Evolutionary conservation across 2,329 filamentous ascomycete species (phyloP), one percentile per base, ranked within the genome.

Genomic region (Ascosphaera apis): DNA sequence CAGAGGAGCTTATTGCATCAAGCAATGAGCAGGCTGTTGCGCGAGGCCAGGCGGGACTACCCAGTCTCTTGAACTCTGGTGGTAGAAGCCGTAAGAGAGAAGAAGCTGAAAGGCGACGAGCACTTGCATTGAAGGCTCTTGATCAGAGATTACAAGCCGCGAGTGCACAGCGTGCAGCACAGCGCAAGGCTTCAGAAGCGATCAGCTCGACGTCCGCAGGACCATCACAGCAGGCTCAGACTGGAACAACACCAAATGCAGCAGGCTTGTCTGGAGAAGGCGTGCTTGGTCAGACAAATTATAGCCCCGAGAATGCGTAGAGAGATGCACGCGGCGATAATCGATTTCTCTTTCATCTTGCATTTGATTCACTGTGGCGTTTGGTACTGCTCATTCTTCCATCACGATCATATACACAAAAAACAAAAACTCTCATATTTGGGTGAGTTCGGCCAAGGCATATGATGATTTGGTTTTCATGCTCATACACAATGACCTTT

Each of bases 111-210:
- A 65, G 88, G 44, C 70, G 88, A 51, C 69, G 88, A 44, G 84
- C 84, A 0, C 60, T 98, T 44, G 88, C 88, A 1, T 64, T 98
- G 38, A 86, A 86, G 51, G 86, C 84, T 3, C 60, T 98, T 37
- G 88, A 98, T 54, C 83, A 95, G 58, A 68, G 88, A 43, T 62
- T 98, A 36, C 79, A 88, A 53, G 78, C 81, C n/a, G 82, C 83
- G 3, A 76, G 78, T 12, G 63, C 63, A 23, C 66, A 55, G 40
- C 57, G 65, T 33, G 52, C 60, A 18, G 51, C 57, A 38, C 55
- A 44, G 37, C 43, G 50, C 9, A 39, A 51, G 4, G 37, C 49
- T 30, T 37, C 50, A 27, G 53, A 36, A 32, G 59, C 41, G 44
- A 55, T 43, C 42, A 44, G 53, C 3, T 45, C 50, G 16, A 51